Conservation (phyloP, 306 rosid species). For the Rosa lucieae region DNA sequence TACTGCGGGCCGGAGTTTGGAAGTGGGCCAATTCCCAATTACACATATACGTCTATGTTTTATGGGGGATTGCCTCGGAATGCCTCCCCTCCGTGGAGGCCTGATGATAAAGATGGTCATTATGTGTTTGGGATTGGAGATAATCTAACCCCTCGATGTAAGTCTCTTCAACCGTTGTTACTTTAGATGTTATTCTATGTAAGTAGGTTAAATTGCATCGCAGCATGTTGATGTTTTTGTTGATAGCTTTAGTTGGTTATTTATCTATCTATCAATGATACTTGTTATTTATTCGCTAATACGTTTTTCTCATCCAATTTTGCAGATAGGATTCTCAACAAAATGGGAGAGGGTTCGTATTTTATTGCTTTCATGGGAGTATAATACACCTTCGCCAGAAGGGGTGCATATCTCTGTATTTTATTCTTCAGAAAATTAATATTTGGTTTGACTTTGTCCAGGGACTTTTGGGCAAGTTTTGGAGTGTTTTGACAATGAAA, state of each 20-base stretch:
- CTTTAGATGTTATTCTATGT: not conserved
- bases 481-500: constrained; percentile 75
- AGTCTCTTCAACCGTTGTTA: constrained; percentile 18
- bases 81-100: constrained; percentile 81
- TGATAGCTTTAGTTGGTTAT: not conserved
- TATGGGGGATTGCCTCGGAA: constrained; percentile 54
- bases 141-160: constrained; percentile 67
- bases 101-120: constrained; percentile 82
- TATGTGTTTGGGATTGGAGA: constrained; percentile 64
- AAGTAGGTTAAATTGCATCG: not conserved
- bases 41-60: constrained; percentile 47
- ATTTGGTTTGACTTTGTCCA: constrained; percentile 28
- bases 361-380: not conserved
- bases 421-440: not conserved
- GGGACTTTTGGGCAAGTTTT: constrained; percentile 88
- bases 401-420: not conserved
- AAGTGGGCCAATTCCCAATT: constrained; percentile 47
- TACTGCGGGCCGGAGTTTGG: constrained; percentile 64
- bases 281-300: constrained; percentile 19
- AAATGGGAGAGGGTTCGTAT: constrained; percentile 82
- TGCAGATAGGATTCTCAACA: constrained; percentile 75
- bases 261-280: not conserved
- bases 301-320: constrained; percentile 17
- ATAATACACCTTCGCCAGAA: not conserved
- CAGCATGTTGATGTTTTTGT: not conserved